These are phyloP conservation scores for Coemansia sp. DNA, from an alignment of 192 early-diverging fungal species.

Conservation along the genomic window DNA sequence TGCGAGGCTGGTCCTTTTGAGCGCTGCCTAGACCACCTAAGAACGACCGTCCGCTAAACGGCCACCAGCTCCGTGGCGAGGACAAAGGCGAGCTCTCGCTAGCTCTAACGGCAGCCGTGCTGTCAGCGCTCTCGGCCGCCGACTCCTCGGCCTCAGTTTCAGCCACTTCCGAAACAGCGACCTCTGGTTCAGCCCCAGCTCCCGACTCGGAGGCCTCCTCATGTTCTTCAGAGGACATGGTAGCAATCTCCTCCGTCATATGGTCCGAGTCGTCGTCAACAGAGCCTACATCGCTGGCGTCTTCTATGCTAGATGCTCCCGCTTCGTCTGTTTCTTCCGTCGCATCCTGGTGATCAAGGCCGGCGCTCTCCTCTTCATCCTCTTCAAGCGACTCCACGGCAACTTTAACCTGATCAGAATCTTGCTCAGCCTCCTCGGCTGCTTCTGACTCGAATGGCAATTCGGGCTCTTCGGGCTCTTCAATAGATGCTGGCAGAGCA, in stretches of 20 bases:
- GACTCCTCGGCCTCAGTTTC: slow-evolving; percentile 7
- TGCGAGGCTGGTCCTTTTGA: slow-evolving; percentile 6
- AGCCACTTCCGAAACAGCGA: neutral
- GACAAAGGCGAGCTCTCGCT: neutral
- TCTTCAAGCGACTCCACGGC: neutral
- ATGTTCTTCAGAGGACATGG: slow-evolving; percentile 14
- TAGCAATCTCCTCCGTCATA: slow-evolving; percentile 29
- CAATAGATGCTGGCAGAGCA: neutral
- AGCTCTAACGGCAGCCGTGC: neutral
- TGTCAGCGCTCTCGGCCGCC: neutral
- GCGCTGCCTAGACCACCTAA: slow-evolving; percentile 4
- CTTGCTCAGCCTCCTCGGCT: slow-evolving; percentile 5
- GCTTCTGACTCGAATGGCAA: slow-evolving; percentile 7
- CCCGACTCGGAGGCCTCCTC: neutral
- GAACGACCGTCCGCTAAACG: slow-evolving; percentile 26
- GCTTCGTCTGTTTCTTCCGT: neutral
- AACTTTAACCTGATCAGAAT: neutral
- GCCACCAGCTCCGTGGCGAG: slow-evolving; percentile 33
- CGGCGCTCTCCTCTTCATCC: neutral
- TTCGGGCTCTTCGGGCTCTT: neutral
- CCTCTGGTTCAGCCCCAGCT: neutral
- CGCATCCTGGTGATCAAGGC: neutral
- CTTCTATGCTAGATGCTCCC: neutral
- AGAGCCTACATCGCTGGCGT: neutral
- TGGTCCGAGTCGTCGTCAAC: slow-evolving; percentile 27